A percentile compares a stretch with the other conserved stretches of the same genome.
These are phyloP conservation scores for Flaveria linearis DNA, from an alignment of 129 eudicot species.

Conservation along the genomic window DNA sequence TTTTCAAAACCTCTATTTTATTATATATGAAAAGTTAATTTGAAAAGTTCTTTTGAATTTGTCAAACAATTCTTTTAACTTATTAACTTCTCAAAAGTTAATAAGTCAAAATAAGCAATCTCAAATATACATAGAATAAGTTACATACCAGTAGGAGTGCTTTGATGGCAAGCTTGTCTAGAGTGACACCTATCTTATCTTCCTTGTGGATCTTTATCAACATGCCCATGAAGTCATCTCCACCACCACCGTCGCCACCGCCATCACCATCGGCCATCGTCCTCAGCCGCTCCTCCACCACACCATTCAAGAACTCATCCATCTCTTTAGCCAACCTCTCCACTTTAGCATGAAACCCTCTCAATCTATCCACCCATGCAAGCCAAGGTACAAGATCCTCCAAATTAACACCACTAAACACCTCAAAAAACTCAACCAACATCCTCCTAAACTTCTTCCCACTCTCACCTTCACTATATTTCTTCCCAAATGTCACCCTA, in stretches of 20 bases:
- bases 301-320: conserved; percentile 47
- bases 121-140: too few species aligned
- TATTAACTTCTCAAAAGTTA: too few species aligned
- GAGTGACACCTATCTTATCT: conserved; percentile 29
- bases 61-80: too few species aligned
- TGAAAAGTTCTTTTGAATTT: too few species aligned
- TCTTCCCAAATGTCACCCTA: conserved; percentile 69
- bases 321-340: conserved; percentile 41
- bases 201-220: conserved; percentile 42
- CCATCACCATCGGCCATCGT: background rate
- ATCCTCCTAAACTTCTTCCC: conserved; percentile 47
- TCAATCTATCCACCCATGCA: conserved; percentile 41
- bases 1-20: too few species aligned
- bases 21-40: too few species aligned
- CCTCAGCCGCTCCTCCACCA: conserved; percentile 45
- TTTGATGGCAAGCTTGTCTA: conserved; percentile 44
- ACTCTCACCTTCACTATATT: conserved; percentile 46
- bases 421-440: conserved; percentile 43
- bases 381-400: conserved; percentile 49
- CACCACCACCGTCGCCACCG: too few species aligned
- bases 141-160: conserved; percentile 50
- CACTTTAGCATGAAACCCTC: conserved; percentile 39
- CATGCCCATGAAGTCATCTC: conserved; percentile 44
- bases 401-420: conserved; percentile 47
- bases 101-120: too few species aligned